These are phyloP conservation scores for Hemerocallis citrina DNA, from an alignment of 106 monocot genomes.

Conservation along the genomic window DNA sequence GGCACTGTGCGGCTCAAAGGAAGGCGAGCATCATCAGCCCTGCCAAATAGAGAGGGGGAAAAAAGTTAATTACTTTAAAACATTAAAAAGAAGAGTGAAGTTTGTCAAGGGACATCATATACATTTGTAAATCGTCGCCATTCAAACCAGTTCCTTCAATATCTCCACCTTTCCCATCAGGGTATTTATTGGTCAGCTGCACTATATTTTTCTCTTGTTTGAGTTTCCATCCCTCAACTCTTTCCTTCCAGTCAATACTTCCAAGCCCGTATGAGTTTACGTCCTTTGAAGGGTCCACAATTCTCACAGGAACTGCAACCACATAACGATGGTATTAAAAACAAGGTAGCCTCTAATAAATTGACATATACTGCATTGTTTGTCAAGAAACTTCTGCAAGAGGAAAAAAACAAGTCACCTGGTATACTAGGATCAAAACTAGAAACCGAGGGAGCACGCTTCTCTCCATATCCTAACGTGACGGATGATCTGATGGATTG, in stretches of 20 bases:
- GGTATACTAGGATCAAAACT: conserved; percentile 84
- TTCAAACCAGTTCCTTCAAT: conserved; percentile 96
- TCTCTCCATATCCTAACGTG: conserved; percentile 17
- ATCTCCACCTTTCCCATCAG: conserved; percentile 76
- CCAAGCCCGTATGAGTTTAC: conserved; percentile 87
- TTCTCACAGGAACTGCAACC: conserved; percentile 85
- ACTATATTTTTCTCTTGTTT: conserved; percentile 84
- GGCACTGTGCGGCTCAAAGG: conserved; percentile 65
- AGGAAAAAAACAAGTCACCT: conserved; percentile 28
- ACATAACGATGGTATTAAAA: conserved; percentile 4
- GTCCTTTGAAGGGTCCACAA: conserved; percentile 94
- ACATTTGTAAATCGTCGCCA: conserved; percentile 93
- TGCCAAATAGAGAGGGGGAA: conserved; percentile 17
- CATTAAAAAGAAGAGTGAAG: too few species aligned
- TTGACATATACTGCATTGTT: background rate
- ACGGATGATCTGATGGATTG: conserved; percentile 52
- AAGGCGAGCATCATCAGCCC: conserved; percentile 81
- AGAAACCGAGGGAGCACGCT: conserved; percentile 24
- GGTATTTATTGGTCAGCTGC: conserved; percentile 64
- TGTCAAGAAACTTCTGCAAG: background rate
- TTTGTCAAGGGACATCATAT: conserved; percentile 8
- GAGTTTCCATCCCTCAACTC: conserved; percentile 87
- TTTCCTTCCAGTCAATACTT: conserved; percentile 95
- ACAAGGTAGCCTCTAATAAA: background rate
- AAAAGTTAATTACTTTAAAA: background rate